Base-by-base conservation (phyloP, 805 yeast species). In the Monosporozyma solicola region DNA sequence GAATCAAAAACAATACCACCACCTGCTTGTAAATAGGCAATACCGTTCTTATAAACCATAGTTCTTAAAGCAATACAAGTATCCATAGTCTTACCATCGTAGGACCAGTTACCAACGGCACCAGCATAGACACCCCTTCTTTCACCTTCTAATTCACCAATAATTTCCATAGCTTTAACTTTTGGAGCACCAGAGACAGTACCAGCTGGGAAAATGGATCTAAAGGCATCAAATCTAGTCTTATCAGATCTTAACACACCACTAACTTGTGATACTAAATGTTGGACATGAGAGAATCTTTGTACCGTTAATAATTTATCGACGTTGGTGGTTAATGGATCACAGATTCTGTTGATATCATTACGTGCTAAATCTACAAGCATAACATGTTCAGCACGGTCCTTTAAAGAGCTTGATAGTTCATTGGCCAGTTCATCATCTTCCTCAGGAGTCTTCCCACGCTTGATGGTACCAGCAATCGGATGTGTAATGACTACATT, bases 151-250 rank as follows among this genome's bases (percentile, higher is more conserved):
- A 92, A 73, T 67, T 88, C 95, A 20, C 87, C 85, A 61, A 94
- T 89, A 46, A 94, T 75, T 70, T 91, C 95, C 98, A 94, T 94
- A 9, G 99, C 99, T 62, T 80, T 82, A 44, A 94, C 95, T 71
- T 94, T 94, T 53, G 99, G 99, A 2, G 99, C 98, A 41, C 99
- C 99, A 53, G 95, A 84, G 11, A 92, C 98, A 1, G 99, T 94
- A 46, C 99, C 99, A 1, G 99, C 99, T 22, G 99, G 99, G 82
- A 94, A 94, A 52, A 94, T 88, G 2, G 97, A 90, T 68, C 99
- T 80, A 72, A 94, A 90, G 0, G 99, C 99, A 73, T 94, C 99
- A 65, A 94, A 94, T 58, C 98, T 78, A 11, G 92, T 84, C 74
- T 88, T 85, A 55, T 80, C 97, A 0, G 75, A 71, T 65, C 99